phyloP scores from a whole-genome alignment of 2,329 filamentous ascomycete genomes.

The Thyridium curvatum region DNA sequence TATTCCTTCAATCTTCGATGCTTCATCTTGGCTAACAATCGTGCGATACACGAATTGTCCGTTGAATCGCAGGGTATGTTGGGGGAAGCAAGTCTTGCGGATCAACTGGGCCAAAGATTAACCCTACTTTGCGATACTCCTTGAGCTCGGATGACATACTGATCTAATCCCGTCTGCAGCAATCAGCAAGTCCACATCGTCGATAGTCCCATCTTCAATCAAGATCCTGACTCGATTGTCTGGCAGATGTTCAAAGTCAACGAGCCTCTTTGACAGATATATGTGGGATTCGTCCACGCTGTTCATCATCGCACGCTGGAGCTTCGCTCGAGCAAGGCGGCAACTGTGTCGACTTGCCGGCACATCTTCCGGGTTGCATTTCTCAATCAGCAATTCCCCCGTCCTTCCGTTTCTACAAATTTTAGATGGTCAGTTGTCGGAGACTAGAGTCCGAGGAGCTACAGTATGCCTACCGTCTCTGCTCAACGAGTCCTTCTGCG shows the following conservation, averaged over 20 bases:
- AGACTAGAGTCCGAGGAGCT: too few species aligned
- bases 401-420: constrained; percentile 26
- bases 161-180: constrained; percentile 48
- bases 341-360: constrained; percentile 18
- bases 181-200: constrained; percentile 38
- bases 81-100: too few species aligned
- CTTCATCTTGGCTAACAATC: constrained; percentile 17
- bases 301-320: constrained; percentile 42
- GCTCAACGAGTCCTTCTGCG: constrained; percentile 15
- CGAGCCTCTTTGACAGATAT: constrained; percentile 36
- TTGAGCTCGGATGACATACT: too few species aligned
- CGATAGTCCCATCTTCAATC: constrained; percentile 36
- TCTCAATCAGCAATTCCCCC: constrained; percentile 17
- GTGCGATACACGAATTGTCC: constrained; percentile 25
- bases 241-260: constrained; percentile 27
- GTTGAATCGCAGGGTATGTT: constrained; percentile 37
- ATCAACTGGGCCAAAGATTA: constrained; percentile 26
- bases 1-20: constrained; percentile 19
- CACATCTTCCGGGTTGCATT: constrained; percentile 12
- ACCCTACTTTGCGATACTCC: constrained; percentile 23
- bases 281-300: constrained; percentile 36
- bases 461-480: too few species aligned
- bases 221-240: constrained; percentile 30
- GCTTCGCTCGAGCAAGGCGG: constrained; percentile 23
- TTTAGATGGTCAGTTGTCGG: too few species aligned